Evolutionary conservation across 768 basidiomycete species (phyloP), one percentile per base, ranked within the genome.

Genomic region (Mycena metata): DNA sequence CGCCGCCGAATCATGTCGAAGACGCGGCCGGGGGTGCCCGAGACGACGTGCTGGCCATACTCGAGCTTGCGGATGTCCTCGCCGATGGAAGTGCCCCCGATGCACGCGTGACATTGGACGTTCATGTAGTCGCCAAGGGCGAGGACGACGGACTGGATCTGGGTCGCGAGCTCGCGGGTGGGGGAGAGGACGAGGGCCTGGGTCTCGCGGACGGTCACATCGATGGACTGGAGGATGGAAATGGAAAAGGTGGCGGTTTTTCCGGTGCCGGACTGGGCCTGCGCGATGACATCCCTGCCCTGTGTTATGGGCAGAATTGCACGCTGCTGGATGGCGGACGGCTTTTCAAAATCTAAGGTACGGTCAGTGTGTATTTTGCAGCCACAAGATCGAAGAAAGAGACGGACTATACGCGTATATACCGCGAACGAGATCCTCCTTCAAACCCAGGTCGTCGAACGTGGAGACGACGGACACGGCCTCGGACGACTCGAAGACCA

Each of bases 161-260:
- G 97, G n/a, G 96, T 96, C 23, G 97, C 97, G 64, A 99, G 87
- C 83, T 99, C 97, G 71, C 97, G 94, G n/a, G 97, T 99, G 5
- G 97, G 97, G 8, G 97, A 98, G 41, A 99, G 88, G 65, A 99
- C 92, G 57, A 99, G 91, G 0, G 96, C 97, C 80, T 99, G 97
- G 3, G 96, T 96, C 82, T 98, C 96, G 69, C 96, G 91, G 56
- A 98, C 88, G 43, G 93, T 91, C 47, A 94, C 90, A 80, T 99
- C 97, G 89, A 99, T 98, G 71, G 95, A 95, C 79, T 99, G 97
- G 60, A 99, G 90, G 79, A 98, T 95, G 73, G 96, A 94, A 79
- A 99, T 98, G 73, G 96, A 96, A 83, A 98, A 98, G 21, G 97
- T 98, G 8, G 97, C 97, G 12, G 97, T 99, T 94, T 99, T 99